Evolutionary conservation across 2,329 filamentous ascomycete genomes (phyloP).

Genomic region (Cladosporium velox): DNA sequence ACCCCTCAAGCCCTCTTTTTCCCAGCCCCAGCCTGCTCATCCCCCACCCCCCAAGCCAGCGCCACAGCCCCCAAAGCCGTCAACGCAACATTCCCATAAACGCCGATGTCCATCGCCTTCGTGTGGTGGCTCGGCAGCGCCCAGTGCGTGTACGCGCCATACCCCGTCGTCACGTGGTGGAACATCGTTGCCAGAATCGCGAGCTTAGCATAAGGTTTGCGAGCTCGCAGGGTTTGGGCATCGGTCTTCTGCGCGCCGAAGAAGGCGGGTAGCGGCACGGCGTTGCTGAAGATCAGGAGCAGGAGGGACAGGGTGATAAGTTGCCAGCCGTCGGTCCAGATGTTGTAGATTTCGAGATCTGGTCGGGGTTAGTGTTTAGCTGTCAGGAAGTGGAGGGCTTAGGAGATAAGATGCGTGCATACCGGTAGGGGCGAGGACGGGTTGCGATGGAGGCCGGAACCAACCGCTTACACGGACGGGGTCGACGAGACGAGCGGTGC

Average conservation of each 20-base stretch:
- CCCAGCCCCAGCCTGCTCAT: slow-evolving; percentile 22
- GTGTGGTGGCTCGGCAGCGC: slow-evolving; percentile 36
- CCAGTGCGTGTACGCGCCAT: slow-evolving; percentile 39
- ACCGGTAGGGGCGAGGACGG: slow-evolving; percentile 32
- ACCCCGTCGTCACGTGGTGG: slow-evolving; percentile 39
- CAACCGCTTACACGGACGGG: slow-evolving; percentile 38
- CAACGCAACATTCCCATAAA: slow-evolving; percentile 37
- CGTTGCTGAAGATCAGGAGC: slow-evolving; percentile 37
- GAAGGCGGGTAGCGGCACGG: slow-evolving; percentile 31
- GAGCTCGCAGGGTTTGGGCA: slow-evolving; percentile 21
- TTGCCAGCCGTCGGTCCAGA: slow-evolving; percentile 40
- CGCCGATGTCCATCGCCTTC: slow-evolving; percentile 39
- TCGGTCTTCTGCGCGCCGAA: slow-evolving; percentile 27
- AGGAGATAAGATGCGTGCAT: neutral
- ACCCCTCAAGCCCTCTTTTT: slow-evolving; percentile 25
- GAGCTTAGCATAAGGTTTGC: slow-evolving; percentile 38
- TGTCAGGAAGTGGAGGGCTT: neutral
- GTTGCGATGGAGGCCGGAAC: slow-evolving; percentile 38
- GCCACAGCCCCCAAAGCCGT: slow-evolving; percentile 34
- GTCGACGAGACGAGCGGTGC: slow-evolving; percentile 37
- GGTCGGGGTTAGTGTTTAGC: too few species aligned
- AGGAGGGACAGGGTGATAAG: slow-evolving; percentile 37
- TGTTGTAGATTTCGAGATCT: slow-evolving; percentile 43
- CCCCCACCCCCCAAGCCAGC: slow-evolving; percentile 30
- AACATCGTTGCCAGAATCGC: slow-evolving; percentile 37